Evolutionary conservation across 1,284 basidiomycete genomes (phyloP), one percentile per base, ranked within the genome.

Genomic region (Trametes pubescens): DNA sequence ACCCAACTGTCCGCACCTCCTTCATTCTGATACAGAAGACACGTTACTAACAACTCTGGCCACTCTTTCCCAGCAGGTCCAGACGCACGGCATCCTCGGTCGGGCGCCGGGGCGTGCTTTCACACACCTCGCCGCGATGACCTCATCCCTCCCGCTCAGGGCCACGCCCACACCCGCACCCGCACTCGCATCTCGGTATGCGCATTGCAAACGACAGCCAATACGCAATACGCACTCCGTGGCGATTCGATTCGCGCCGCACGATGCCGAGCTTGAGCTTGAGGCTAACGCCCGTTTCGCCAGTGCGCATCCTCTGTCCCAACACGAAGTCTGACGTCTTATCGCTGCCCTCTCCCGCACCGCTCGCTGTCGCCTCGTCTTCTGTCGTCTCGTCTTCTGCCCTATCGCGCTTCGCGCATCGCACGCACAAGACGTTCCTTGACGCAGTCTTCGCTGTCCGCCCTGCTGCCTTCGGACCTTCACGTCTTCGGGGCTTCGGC

Each of bases 191-290:
- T 32, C 29, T 32, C 29, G 29, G 29, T 32, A 32, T 32, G 29
- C 29, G 29, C 29, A 32, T 32, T 32, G 29, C 29, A 8, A 32
- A 32, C 29, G 4, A 32, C 29, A 32, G 4, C 3, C 29, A 4
- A 8, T 32, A 32, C 29, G 29, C 29, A 32, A n/a, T n/a, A n/a
- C n/a, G n/a, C n/a, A n/a, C n/a, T n/a, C n/a, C n/a, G n/a, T n/a
- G n/a, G 29, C 29, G 8, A 32, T 32, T 4, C 8, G 29, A 32
- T 32, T 32, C 29, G 29, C 29, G 29, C 13, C 52, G 35, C 52
- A 6, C 52, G 11, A 8, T 6, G 21, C 26, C 43, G 55, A 49
- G 56, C 46, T 38, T 57, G 56, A 57, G 56, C 46, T 55, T 46
- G 53, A 55, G 53, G 26, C 22, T 38, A 57, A 49, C 56, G 34